Evolutionary conservation across 768 basidiomycete genomes (phyloP), one percentile per base, ranked within the genome.

Genomic region (Russula earlei): DNA sequence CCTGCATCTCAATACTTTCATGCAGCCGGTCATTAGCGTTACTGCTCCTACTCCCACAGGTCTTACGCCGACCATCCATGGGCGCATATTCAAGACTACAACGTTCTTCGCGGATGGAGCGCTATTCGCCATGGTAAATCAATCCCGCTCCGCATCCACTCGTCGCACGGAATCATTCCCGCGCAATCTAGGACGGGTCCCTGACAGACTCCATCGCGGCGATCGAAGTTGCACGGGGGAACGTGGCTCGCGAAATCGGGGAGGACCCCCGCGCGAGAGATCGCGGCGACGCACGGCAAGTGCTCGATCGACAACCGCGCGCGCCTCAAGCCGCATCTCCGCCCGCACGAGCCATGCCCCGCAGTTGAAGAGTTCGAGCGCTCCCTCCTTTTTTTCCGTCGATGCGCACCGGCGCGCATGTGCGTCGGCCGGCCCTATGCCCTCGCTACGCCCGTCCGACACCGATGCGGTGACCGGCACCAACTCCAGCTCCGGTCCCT

Each of bases 261-360:
- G 77, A 79, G 68, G 82, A 84, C 67, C 82, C n/a, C 83, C 7
- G 73, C 75, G 54, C 74, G 79, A 54, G 83, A 85, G 59, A 84
- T 87, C 64, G 81, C 80, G 10, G 81, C 82, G 37, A 87, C 85
- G n/a, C 85, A 88, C 67, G 85, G 85, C 64, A 82, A 85, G 65
- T 82, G 85, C 58, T 86, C 85, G 11, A 74, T 84, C 64, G 85
- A 87, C 72, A 88, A 87, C 69, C 78, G 87, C 60, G 67, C 75
- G 4, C 72, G 75, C 47, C 81, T 82, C 72, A 81, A 79, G 64
- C 82, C 82, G 0, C 66, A 75, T 31, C 77, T 84, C 62, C 72
- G 73, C 60, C 44, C 64, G 20, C 73, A 81, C 67, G 77, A 83
- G 67, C 78, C 84, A 73, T 78, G 80, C 63, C 67, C 59, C 29